These are phyloP conservation scores for Centrapalus pauciflorus DNA, from an alignment of 129 eudicot genomes.

Conservation along the genomic window DNA sequence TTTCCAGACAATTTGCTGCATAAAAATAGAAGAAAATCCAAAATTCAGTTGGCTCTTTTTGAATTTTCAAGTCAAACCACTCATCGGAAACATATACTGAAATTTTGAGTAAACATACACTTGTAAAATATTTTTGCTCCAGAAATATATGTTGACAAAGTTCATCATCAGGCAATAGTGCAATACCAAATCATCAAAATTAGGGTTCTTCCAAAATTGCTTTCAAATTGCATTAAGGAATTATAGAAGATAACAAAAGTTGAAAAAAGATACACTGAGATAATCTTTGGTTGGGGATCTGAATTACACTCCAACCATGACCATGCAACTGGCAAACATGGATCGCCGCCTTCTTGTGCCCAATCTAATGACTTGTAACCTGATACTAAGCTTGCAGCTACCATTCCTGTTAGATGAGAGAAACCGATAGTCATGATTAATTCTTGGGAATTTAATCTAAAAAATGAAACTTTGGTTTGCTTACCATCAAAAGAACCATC, in stretches of 20 bases:
- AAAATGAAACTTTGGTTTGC: slow-evolving; percentile 5
- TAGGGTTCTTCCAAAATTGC: not conserved
- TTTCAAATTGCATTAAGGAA: not conserved
- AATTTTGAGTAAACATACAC: not conserved
- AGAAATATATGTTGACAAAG: too few species aligned
- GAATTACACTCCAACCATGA: slow-evolving; percentile 89
- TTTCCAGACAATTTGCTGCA: slow-evolving; percentile 69
- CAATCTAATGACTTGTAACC: slow-evolving; percentile 58
- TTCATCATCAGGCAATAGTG: too few species aligned
- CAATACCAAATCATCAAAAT: not conserved
- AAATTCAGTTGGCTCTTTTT: not conserved
- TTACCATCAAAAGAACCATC: slow-evolving; percentile 86
- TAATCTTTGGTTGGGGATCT: slow-evolving; percentile 69
- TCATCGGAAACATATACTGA: not conserved
- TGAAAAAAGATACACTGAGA: slow-evolving; percentile 42
- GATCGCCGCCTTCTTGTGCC: slow-evolving; percentile 99
- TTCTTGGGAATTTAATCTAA: not conserved
- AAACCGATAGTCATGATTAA: not conserved
- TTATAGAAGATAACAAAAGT: not conserved
- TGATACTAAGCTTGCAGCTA: slow-evolving; percentile 50
- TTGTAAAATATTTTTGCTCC: not conserved
- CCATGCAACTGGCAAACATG: slow-evolving; percentile 93
- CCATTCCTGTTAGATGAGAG: slow-evolving; percentile 39
- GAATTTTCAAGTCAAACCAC: not conserved
- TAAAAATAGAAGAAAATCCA: not conserved